Evolutionary conservation across 495 filamentous ascomycete species (phyloP).

Genomic region (Pseudevernia furfuracea): DNA sequence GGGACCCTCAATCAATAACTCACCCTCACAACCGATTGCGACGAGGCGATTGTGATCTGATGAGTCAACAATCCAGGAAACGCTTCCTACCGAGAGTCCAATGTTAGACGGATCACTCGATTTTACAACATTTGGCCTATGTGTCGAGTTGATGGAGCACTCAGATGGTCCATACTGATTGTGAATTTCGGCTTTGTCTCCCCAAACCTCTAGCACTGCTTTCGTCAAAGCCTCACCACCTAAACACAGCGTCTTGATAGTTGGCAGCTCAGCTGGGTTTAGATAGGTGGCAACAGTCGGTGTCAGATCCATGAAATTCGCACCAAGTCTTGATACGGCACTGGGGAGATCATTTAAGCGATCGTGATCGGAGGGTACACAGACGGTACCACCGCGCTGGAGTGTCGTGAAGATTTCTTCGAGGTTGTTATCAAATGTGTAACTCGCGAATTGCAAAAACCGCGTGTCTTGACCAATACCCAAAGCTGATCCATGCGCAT

Average conservation of each 20-base stretch:
- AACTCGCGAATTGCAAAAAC: conserved; percentile 45
- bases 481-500: conserved; percentile 39
- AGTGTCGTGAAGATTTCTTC: conserved; percentile 38
- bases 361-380: conserved; percentile 45
- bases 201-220: conserved; percentile 51
- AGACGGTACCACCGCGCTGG: conserved; percentile 40
- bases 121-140: conserved; percentile 14
- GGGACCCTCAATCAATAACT: conserved; percentile 45
- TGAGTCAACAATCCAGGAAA: conserved; percentile 51
- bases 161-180: conserved; percentile 58
- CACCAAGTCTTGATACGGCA: conserved; percentile 40
- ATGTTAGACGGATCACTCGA: conserved; percentile 37
- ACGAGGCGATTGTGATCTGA: conserved; percentile 41
- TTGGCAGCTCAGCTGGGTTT: conserved; percentile 40
- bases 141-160: conserved; percentile 30
- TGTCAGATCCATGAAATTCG: conserved; percentile 34
- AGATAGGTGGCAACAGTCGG: conserved; percentile 47
- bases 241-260: conserved; percentile 36
- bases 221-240: conserved; percentile 44
- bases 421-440: conserved; percentile 47
- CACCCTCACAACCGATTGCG: conserved; percentile 47
- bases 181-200: conserved; percentile 39
- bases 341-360: conserved; percentile 42
- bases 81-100: conserved; percentile 40
- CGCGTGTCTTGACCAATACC: conserved; percentile 27